These are phyloP conservation scores for Grigorovia transvaalensis DNA, from an alignment of 805 yeast species.

Conservation along the genomic window DNA sequence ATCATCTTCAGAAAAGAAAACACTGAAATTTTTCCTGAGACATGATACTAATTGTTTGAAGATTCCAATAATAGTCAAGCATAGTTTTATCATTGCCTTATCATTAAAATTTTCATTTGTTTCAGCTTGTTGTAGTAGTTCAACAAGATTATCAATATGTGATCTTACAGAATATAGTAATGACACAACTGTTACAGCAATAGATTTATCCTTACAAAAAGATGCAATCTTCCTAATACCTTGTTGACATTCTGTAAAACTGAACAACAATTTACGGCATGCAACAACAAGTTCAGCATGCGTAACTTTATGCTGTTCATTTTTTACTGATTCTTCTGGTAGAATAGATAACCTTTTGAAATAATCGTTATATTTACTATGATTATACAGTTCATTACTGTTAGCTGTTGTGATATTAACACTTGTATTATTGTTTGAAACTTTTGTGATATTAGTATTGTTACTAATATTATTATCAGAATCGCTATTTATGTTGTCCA, in stretches of 20 bases:
- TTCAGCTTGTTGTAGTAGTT: slow-evolving; percentile 43
- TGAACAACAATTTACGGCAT: slow-evolving; percentile 51
- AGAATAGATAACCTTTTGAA: slow-evolving; percentile 55
- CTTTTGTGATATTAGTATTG: background rate
- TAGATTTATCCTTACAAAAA: slow-evolving; percentile 45
- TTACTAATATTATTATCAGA: background rate
- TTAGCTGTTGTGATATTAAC: background rate
- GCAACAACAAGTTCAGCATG: slow-evolving; percentile 27
- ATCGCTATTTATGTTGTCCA: background rate
- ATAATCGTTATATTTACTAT: slow-evolving; percentile 46
- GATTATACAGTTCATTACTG: slow-evolving; percentile 20
- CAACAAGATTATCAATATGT: slow-evolving; percentile 47
- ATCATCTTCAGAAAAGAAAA: slow-evolving; percentile 48
- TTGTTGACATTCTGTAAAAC: slow-evolving; percentile 56
- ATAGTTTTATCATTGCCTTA: slow-evolving; percentile 30
- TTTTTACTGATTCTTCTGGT: slow-evolving; percentile 35
- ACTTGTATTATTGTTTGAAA: background rate
- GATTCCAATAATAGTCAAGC: slow-evolving; percentile 32
- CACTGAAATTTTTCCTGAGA: slow-evolving; percentile 37
- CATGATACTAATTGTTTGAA: slow-evolving; percentile 37
- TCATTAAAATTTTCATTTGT: slow-evolving; percentile 30
- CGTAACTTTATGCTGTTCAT: slow-evolving; percentile 18
- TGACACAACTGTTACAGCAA: slow-evolving; percentile 45
- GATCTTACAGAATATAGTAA: slow-evolving; percentile 42
- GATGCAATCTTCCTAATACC: slow-evolving; percentile 47